Evolutionary conservation across 2,329 filamentous ascomycete species (phyloP), one percentile per base, ranked within the genome.

Genomic region (Ophiocordyceps camponoti-rufipedis): DNA sequence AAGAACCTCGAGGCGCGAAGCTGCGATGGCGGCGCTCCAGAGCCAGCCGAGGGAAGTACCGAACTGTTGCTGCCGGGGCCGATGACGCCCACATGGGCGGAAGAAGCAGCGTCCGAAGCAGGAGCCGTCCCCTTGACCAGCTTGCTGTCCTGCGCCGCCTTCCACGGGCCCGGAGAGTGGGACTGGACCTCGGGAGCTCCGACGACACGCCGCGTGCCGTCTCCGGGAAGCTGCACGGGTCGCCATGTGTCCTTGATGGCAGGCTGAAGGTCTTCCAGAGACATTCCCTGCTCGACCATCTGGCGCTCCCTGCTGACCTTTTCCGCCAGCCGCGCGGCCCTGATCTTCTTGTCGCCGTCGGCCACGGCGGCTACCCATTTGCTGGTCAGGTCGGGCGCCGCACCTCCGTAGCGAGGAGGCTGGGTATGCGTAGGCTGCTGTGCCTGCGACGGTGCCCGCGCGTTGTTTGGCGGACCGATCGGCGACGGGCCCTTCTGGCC

Each of bases 1-100:
- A 81, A 81, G 58, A 81, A 81, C 41, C 76, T 63, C 8, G 78
- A 81, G 16, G 68, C 62, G 19, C 75, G 68, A 18, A 63, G 60
- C 48, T 70, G 64, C 33, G 71, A 64, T 4, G 67, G 54, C 19
- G 61, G 54, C 19, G 61, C 51, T n/a, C 51, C 54, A 28, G 57
- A 53, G 6, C 57, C 52, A 28, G 52, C 52, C 52, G 51, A 31
- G 7, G 29, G 56, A 9, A 52, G 48, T 19, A 63, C 47, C 13
- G 61, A 53, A 6, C 55, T 51, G 33, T 46, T 49, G 28, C 49
- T 50, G 12, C 54, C 52, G 9, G 48, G 48, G 19, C 58, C 57
- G 44, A 61, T 56, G 14, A 58, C 53, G 13, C 54, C 59, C 28
- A 58, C 44, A 42, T 52, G 55, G 11, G 52, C 44, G 11, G 54